Evolutionary conservation across 177 flowering plant species (phyloP), one percentile per base, ranked within the genome.

Genomic region (Vitis hybrid): DNA sequence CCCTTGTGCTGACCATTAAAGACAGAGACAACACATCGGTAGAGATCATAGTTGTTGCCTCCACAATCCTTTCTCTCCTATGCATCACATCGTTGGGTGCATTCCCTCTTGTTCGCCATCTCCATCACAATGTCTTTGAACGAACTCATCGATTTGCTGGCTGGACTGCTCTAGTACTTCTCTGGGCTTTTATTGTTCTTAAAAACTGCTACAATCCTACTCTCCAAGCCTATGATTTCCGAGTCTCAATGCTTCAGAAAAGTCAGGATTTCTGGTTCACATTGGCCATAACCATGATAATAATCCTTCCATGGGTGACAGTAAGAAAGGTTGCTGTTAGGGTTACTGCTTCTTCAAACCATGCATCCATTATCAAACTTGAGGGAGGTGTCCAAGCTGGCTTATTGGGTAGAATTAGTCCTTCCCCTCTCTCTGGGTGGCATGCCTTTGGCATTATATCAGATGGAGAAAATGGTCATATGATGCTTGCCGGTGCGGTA

Each of bases 361-460:
- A 82, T 41, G 83, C 85, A 11, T 77, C 79, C 12, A 64, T 82
- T 15, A 80, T 82, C 63, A 79, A 77, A 41, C 79, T 79, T 53
- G 50, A 65, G 1, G 81, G 83, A 18, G 85, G 85, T 1, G 69
- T 82, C 0, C 61, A 82, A 70, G 30, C 83, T 0, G 84, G 82
- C 9, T 61, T 79, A 18, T 49, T 79, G 3, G 85, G 81, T 11
- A 27, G 83, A 21, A 79, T 82, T 9, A 84, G 89, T 35, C 84
- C 84, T 1, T 83, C 89, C 0, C 89, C 87, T 1, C 66, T 87
- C 4, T 85, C 87, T 1, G 89, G 85, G 61, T 87, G 91, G 91
- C 91, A 87, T 10, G 83, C 87, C 2, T 87, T 82, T 41, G 85
- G 85, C 1, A 80, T 82, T 17, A 80, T 82, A 24, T 82, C 83